These are phyloP conservation scores for Puccinia hordei DNA, from an alignment of 1,284 basidiomycete genomes.

Conservation along the genomic window DNA sequence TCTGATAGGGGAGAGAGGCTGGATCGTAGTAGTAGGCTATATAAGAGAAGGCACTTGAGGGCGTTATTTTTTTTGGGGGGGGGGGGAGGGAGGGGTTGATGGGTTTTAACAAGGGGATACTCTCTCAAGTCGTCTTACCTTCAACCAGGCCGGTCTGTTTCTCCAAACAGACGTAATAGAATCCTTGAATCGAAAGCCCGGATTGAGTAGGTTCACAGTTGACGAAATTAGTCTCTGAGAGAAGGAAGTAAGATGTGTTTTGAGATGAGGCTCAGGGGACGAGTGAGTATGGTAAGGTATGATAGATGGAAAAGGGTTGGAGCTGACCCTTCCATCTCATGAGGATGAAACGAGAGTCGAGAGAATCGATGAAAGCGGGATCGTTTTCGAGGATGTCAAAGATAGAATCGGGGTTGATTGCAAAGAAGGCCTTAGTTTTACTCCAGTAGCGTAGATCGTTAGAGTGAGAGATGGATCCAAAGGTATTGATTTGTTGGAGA, in stretches of 20 bases:
- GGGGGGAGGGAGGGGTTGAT: no score
- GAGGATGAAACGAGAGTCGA: conserved; percentile 32
- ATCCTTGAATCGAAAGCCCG: conserved; percentile 40
- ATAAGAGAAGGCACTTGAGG: not conserved
- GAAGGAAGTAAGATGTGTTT: not conserved
- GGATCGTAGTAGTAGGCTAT: conserved; percentile 44
- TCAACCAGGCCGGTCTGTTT: conserved; percentile 36
- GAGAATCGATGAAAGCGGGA: not conserved
- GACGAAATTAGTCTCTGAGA: conserved; percentile 34
- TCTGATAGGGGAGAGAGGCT: conserved; percentile 24
- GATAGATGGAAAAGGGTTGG: not conserved
- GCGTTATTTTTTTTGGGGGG: not conserved
- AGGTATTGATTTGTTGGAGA: not conserved
- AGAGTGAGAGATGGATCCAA: not conserved
- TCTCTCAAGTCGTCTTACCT: conserved; percentile 35
- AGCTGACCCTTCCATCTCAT: conserved; percentile 45
- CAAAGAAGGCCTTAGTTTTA: conserved; percentile 33
- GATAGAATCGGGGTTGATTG: conserved; percentile 3
- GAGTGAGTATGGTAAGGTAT: no score
- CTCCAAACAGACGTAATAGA: conserved; percentile 35
- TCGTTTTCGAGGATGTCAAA: conserved; percentile 16
- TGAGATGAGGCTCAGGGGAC: no score
- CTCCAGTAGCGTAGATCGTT: conserved; percentile 32
- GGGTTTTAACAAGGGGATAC: no score
- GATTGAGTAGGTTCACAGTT: conserved; percentile 46